Conservation (phyloP, 176 grass and related monocot species). For the Microstegium vimineum region DNA sequence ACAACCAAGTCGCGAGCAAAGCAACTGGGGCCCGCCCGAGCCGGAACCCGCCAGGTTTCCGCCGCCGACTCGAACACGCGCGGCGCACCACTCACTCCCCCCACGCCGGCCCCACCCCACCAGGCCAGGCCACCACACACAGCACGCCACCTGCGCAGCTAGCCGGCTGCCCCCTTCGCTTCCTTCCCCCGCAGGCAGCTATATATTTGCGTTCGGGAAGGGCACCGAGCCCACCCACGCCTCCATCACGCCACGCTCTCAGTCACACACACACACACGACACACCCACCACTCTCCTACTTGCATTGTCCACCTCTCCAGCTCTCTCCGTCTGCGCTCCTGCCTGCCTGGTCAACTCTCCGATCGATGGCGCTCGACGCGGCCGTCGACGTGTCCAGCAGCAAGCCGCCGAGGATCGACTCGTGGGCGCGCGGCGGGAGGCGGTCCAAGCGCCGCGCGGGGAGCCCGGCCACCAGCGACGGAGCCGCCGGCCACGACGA, state of each 20-base stretch:
- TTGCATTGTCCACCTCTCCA: constrained; percentile 29
- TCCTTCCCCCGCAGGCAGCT: background rate
- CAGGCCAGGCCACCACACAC: background rate
- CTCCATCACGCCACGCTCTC: constrained; percentile 30
- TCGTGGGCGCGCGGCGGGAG: constrained; percentile 33
- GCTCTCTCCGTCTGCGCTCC: background rate
- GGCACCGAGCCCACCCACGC: constrained; percentile 3
- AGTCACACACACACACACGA: too few relatives aligned
- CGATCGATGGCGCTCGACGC: constrained; percentile 49
- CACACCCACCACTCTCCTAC: constrained; percentile 45
- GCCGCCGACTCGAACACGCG: background rate
- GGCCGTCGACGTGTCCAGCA: background rate
- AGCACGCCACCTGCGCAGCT: too few relatives aligned
- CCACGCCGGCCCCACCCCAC: too few relatives aligned
- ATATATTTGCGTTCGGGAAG: constrained; percentile 34
- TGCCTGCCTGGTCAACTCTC: constrained; percentile 32
- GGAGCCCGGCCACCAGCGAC: background rate
- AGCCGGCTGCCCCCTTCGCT: too few relatives aligned
- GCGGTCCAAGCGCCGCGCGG: constrained; percentile 41
- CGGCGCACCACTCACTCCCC: background rate
- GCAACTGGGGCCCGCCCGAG: too few relatives aligned
- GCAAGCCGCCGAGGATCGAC: constrained; percentile 35
- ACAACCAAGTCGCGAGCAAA: constrained; percentile 33
- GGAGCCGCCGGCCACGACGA: background rate
- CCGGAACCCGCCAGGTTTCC: background rate